Conservation (phyloP, 495 filamentous ascomycete species). For the Aspergillus kassunensis region DNA sequence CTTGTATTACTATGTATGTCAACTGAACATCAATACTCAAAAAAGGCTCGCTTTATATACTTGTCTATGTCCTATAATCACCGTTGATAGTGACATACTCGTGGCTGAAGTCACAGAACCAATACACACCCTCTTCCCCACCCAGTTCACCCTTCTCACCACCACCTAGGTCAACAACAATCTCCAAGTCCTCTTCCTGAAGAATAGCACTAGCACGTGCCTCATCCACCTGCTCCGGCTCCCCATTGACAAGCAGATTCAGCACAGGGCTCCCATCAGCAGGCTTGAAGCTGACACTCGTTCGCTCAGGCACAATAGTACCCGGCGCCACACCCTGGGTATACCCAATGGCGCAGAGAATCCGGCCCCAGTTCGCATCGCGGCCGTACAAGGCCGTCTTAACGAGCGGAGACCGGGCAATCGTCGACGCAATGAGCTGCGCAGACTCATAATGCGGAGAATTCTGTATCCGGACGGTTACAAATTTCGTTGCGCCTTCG, state of each 20-base stretch:
- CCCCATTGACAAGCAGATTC: slow-evolving; percentile 82
- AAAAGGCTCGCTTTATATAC: background rate
- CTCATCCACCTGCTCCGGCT: slow-evolving; percentile 93
- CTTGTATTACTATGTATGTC: slow-evolving; percentile 1
- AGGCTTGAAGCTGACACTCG: slow-evolving; percentile 88
- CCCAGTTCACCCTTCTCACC: slow-evolving; percentile 41
- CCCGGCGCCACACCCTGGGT: slow-evolving; percentile 63
- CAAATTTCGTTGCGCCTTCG: slow-evolving; percentile 97
- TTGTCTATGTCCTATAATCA: slow-evolving; percentile 70
- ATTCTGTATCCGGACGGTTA: slow-evolving; percentile 81
- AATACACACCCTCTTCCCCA: slow-evolving; percentile 78
- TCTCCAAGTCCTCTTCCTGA: slow-evolving; percentile 80
- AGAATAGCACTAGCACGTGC: slow-evolving; percentile 78
- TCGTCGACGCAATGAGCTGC: slow-evolving; percentile 72
- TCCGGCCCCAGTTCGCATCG: slow-evolving; percentile 98
- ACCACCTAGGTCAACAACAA: slow-evolving; percentile 62
- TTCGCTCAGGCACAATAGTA: slow-evolving; percentile 71
- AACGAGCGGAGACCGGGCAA: slow-evolving; percentile 90
- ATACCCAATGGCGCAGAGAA: slow-evolving; percentile 92
- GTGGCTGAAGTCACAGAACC: slow-evolving; percentile 98
- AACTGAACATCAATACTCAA: background rate
- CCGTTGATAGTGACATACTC: slow-evolving; percentile 95
- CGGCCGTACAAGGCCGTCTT: slow-evolving; percentile 96
- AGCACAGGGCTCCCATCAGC: slow-evolving; percentile 75
- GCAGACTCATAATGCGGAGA: slow-evolving; percentile 62